Percentiles rank a stretch among this genome's conserved stretches.
Evolutionary conservation across 306 rosid genomes (phyloP).

Genomic region (Acacia melanoxylon): DNA sequence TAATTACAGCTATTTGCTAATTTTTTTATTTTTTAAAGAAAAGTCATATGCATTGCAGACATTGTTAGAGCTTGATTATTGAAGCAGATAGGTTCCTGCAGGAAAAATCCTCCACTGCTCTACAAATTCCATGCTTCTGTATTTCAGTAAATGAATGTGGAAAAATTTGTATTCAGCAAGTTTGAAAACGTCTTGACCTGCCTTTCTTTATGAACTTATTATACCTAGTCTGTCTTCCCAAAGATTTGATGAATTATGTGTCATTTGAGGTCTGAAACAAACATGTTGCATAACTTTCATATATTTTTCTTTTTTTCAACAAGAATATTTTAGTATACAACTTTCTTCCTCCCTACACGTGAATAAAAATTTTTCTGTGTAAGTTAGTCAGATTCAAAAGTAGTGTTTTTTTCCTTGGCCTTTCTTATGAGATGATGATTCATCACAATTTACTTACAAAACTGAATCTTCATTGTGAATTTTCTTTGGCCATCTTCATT

Average conservation of each 20-base stretch:
- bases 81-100: background rate
- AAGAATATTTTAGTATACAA: background rate
- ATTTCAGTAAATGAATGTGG: background rate
- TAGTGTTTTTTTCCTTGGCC: background rate
- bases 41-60: background rate
- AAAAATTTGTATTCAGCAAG: background rate
- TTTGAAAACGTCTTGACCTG: background rate
- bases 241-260: background rate
- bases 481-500: background rate
- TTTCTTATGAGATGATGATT: constrained; percentile 14
- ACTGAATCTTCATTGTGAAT: background rate
- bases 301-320: constrained; percentile 9
- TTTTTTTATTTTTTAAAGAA: background rate
- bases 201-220: background rate
- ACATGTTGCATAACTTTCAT: constrained; percentile 2
- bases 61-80: background rate
- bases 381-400: background rate
- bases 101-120: background rate
- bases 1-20: background rate
- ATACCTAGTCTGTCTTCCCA: background rate
- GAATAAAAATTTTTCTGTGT: background rate
- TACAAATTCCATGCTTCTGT: background rate
- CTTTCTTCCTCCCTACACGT: background rate
- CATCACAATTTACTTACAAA: constrained; percentile 13
- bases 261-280: constrained; percentile 7